Evolutionary conservation across 1,284 basidiomycete species (phyloP).

Genomic region (Fomitopsis betulina): DNA sequence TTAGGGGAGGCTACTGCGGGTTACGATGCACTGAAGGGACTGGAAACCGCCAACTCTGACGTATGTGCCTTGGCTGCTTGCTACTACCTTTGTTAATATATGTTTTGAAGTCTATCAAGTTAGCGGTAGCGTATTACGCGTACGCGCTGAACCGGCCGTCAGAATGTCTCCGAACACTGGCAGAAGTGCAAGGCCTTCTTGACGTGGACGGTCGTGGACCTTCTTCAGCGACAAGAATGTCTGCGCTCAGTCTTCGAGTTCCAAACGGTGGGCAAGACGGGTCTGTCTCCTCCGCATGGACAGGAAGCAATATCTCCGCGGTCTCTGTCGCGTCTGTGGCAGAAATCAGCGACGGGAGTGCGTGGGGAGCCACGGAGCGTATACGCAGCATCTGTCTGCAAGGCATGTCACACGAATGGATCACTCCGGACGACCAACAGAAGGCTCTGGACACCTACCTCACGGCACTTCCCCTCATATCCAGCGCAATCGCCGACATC

Average conservation of each 20-base stretch:
- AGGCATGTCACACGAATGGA: conserved; percentile 51
- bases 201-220: conserved; percentile 49
- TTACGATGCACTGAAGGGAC: conserved; percentile 46
- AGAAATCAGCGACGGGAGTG: conserved; percentile 58
- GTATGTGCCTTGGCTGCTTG: conserved; percentile 38
- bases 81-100: not conserved
- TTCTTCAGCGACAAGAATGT: conserved; percentile 37
- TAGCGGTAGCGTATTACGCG: conserved; percentile 71
- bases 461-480: conserved; percentile 50
- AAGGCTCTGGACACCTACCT: conserved; percentile 52
- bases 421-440: conserved; percentile 42
- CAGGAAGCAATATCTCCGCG: conserved; percentile 41
- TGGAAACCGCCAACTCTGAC: conserved; percentile 52
- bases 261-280: conserved; percentile 30
- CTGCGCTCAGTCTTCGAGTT: conserved; percentile 35
- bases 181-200: conserved; percentile 48
- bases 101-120: conserved; percentile 46
- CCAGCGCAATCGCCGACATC: conserved; percentile 45
- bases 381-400: conserved; percentile 65
- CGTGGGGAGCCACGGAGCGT: conserved; percentile 62
- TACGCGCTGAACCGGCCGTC: conserved; percentile 67
- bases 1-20: conserved; percentile 46
- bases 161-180: conserved; percentile 58
- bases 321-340: conserved; percentile 35
- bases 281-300: conserved; percentile 42